Evolutionary conservation across 345 rosid species (phyloP).

Genomic region (Limnanthes douglasii): DNA sequence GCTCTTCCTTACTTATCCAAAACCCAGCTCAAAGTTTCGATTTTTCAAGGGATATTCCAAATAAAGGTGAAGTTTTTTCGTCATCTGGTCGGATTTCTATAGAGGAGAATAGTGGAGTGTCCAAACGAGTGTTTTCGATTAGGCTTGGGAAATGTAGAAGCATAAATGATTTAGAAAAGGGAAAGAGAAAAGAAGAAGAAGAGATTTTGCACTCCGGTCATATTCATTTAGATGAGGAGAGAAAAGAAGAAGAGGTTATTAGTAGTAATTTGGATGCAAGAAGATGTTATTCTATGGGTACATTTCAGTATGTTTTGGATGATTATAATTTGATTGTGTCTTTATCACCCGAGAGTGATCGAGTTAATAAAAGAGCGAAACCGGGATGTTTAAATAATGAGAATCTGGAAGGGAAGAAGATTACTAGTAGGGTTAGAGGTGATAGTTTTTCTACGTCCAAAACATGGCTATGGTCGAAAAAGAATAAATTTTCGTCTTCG

Average conservation of each 20-base stretch:
- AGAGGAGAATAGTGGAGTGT: constrained; percentile 10
- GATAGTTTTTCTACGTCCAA: constrained; percentile 53
- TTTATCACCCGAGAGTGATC: constrained; percentile 9
- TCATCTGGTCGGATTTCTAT: constrained; percentile 6
- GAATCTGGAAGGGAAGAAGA: constrained; percentile 28
- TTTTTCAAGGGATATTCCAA: constrained; percentile 10
- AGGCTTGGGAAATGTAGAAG: constrained; percentile 49
- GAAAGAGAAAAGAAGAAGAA: constrained; percentile 16
- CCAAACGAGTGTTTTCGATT: constrained; percentile 34
- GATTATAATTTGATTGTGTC: constrained; percentile 30
- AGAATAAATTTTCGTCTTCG: too few relatives aligned
- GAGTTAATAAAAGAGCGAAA: constrained; percentile 4
- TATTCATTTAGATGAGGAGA: too few relatives aligned
- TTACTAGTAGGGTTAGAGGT: constrained; percentile 17
- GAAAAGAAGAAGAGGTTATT: constrained; percentile 19
- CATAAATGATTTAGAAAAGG: constrained; percentile 13
- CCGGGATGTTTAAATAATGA: constrained; percentile 7
- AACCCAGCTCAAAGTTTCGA: constrained; percentile 13
- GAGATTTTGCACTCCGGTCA: too few relatives aligned
- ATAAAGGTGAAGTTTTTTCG: constrained; percentile 11
- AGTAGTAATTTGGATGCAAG: constrained; percentile 33
- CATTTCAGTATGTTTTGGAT: constrained; percentile 39
- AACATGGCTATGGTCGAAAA: constrained; percentile 53
- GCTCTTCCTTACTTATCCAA: constrained; percentile 11
- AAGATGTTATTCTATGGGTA: constrained; percentile 70